phyloP scores from a whole-genome alignment of 108 stramenopile genomes.

The Nitzschia sp. region DNA sequence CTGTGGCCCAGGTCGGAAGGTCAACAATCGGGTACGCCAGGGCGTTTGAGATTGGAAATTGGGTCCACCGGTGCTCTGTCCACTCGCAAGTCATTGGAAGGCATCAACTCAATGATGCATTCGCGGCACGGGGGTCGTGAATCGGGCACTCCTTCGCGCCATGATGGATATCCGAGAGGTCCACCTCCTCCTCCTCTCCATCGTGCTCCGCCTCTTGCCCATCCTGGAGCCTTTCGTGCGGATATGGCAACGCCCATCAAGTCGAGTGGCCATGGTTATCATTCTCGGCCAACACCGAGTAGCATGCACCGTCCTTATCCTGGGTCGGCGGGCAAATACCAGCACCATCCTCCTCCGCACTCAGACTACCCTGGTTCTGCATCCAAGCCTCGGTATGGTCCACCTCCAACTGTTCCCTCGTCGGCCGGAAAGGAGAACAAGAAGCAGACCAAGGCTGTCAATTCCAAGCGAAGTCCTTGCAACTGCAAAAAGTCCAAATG shows the following conservation, averaged over 20 bases:
- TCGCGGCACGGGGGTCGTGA: neutral
- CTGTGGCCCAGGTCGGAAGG: slow-evolving; percentile 4
- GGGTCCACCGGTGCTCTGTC: slow-evolving; percentile 28
- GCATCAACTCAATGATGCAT: slow-evolving; percentile 50
- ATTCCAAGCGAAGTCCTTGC: slow-evolving; percentile 48
- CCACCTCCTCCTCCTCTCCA: slow-evolving; percentile 14
- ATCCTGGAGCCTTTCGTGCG: slow-evolving; percentile 2
- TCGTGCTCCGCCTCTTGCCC: neutral
- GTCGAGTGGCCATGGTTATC: slow-evolving; percentile 14
- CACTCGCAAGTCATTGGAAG: slow-evolving; percentile 38
- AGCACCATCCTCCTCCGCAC: slow-evolving; percentile 1
- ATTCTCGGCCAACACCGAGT: slow-evolving; percentile 5
- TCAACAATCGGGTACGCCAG: neutral
- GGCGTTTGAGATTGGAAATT: slow-evolving; percentile 30
- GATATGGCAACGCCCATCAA: slow-evolving; percentile 29
- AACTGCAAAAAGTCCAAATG: slow-evolving; percentile 92
- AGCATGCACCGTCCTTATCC: neutral
- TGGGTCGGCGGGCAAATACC: slow-evolving; percentile 1
- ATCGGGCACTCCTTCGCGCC: neutral
- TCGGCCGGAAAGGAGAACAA: slow-evolving; percentile 39
- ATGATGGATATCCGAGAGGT: neutral
- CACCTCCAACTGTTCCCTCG: slow-evolving; percentile 6
- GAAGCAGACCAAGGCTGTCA: slow-evolving; percentile 6
- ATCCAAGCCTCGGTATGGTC: slow-evolving; percentile 9
- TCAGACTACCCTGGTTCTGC: slow-evolving; percentile 7